Evolutionary conservation across 2,329 filamentous ascomycete species (phyloP).

Genomic region (Sarocladiaceae sp.): DNA sequence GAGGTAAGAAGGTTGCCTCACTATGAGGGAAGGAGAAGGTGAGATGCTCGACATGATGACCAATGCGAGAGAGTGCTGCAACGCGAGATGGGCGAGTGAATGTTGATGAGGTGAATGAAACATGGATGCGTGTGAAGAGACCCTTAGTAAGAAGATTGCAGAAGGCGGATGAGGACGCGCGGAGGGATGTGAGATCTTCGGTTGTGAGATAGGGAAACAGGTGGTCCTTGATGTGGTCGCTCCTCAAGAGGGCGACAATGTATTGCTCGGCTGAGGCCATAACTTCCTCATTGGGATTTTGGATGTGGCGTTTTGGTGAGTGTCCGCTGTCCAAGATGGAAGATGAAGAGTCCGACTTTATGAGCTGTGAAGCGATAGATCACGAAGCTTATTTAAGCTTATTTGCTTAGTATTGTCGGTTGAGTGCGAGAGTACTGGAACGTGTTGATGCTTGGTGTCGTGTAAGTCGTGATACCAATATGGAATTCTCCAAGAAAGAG

Average conservation of each 20-base stretch:
- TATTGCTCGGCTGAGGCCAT: conserved; percentile 45
- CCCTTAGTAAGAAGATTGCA: conserved; percentile 65
- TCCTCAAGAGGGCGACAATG: conserved; percentile 54
- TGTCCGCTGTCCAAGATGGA: too few species aligned
- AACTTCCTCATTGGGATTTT: conserved; percentile 19
- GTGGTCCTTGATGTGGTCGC: conserved; percentile 42
- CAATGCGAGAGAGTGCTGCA: conserved; percentile 71
- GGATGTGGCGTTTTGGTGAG: not conserved
- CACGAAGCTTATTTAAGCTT: too few species aligned
- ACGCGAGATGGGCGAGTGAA: conserved; percentile 73
- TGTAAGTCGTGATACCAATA: not conserved
- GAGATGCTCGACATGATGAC: conserved; percentile 72
- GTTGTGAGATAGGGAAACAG: conserved; percentile 47
- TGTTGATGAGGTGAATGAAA: conserved; percentile 69
- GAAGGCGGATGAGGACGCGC: conserved; percentile 66
- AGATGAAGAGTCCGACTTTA: too few species aligned
- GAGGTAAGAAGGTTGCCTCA: conserved; percentile 75
- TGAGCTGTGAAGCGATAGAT: too few species aligned
- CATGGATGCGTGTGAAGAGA: conserved; percentile 64
- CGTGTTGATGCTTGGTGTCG: not conserved
- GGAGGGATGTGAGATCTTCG: conserved; percentile 53
- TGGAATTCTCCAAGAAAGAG: not conserved
- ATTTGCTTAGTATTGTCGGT: too few species aligned
- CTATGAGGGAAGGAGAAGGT: conserved; percentile 75
- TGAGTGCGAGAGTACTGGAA: too few species aligned